These are phyloP conservation scores for Vigna unguiculata DNA, from an alignment of 306 rosid species.

Conservation along the genomic window DNA sequence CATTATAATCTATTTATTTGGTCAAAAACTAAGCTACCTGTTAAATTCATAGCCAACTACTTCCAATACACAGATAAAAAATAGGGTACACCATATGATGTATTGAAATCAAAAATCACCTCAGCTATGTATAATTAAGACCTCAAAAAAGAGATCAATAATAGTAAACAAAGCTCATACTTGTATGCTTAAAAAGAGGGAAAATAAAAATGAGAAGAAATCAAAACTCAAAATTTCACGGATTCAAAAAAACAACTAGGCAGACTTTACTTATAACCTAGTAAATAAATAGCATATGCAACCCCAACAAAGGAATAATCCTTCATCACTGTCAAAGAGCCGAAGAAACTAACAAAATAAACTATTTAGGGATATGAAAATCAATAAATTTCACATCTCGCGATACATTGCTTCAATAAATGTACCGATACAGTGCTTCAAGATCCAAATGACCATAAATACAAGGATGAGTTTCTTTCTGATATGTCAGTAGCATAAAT, in stretches of 20 bases:
- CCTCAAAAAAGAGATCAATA: constrained; percentile 16
- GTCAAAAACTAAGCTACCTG: background rate
- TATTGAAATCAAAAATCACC: background rate
- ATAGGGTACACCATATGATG: background rate
- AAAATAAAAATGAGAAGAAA: constrained; percentile 11
- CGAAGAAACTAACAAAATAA: background rate
- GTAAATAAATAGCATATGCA: background rate
- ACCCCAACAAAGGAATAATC: background rate
- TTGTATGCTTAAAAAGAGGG: background rate
- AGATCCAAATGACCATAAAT: constrained; percentile 35
- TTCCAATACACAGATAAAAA: constrained; percentile 25
- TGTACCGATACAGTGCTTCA: constrained; percentile 13
- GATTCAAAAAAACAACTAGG: background rate
- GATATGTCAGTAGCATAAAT: background rate
- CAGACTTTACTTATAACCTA: constrained; percentile 1
- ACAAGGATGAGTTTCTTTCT: background rate
- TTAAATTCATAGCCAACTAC: constrained; percentile 11
- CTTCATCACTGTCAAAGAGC: background rate
- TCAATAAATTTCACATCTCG: too few relatives aligned
- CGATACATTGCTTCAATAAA: too few relatives aligned
- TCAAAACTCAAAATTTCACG: background rate
- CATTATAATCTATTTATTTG: too few relatives aligned
- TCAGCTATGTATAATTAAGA: background rate
- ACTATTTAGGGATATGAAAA: too few relatives aligned
- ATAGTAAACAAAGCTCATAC: background rate